Evolutionary conservation across 805 yeast species (phyloP).

Genomic region (Kodamaea nitidulidarum): DNA sequence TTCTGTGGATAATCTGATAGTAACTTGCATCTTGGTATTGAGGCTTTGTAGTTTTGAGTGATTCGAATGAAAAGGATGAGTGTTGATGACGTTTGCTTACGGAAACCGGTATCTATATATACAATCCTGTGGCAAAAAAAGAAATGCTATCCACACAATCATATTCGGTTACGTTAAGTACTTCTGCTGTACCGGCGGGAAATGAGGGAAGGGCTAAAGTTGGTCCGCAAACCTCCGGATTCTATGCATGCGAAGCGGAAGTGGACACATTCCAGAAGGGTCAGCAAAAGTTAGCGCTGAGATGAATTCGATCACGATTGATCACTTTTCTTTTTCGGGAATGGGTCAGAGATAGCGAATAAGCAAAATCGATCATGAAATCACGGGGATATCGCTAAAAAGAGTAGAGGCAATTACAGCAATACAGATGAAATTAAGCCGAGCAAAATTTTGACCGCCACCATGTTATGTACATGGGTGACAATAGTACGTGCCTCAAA

Average conservation of each 20-base stretch:
- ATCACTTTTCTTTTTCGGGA: conserved; percentile 3
- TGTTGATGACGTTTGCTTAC: not conserved
- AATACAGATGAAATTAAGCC: not conserved
- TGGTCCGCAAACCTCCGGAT: no score
- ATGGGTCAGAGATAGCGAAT: conserved; percentile 1
- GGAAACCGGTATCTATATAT: conserved; percentile 7
- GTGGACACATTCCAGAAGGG: no score
- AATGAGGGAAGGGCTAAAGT: no score
- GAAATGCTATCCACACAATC: conserved; percentile 4
- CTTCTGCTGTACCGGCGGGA: no score
- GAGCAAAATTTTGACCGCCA: no score
- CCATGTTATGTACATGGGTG: no score
- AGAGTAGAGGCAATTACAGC: not conserved
- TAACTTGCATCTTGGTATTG: conserved; percentile 40
- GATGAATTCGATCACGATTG: not conserved
- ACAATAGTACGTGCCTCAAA: not conserved
- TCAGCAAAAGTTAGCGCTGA: no score
- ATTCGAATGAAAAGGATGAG: no score
- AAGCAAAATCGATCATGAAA: conserved; percentile 1
- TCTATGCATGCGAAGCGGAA: no score
- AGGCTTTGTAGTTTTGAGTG: not conserved
- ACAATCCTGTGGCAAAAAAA: conserved; percentile 7
- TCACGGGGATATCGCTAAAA: conserved; percentile 1
- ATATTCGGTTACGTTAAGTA: no score
- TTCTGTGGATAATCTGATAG: conserved; percentile 46